Percentiles rank a stretch among this genome's conserved stretches.
Conservation (phyloP, 148 eudicot genomes). For the Cornus kousa region DNA sequence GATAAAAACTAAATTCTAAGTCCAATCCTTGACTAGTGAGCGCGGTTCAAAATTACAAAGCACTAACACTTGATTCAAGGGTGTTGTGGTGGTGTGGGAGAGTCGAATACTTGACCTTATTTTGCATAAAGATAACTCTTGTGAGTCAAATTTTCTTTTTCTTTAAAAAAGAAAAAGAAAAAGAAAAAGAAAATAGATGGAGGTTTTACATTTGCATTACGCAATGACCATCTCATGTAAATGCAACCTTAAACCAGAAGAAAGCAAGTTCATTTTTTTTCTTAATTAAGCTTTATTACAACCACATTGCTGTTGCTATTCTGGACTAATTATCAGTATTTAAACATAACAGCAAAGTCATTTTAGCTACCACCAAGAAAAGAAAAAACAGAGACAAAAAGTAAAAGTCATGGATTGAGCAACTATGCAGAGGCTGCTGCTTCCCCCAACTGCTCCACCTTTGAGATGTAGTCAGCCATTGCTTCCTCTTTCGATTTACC, state of each 20-base stretch:
- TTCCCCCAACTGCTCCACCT: not conserved
- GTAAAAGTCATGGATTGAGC: not conserved
- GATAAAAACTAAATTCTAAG: too few species aligned
- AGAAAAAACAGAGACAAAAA: not conserved
- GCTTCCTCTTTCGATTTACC: not conserved
- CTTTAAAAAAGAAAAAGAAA: too few species aligned
- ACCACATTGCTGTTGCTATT: not conserved
- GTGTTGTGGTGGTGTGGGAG: too few species aligned
- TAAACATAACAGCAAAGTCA: not conserved
- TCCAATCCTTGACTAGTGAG: too few species aligned
- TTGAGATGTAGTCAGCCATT: not conserved
- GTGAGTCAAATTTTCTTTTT: not conserved
- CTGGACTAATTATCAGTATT: too few species aligned
- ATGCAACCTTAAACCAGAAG: too few species aligned
- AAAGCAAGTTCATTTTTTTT: not conserved
- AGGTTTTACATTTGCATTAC: not conserved
- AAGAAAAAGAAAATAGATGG: not conserved
- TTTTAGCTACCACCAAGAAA: not conserved
- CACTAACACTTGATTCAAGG: too few species aligned
- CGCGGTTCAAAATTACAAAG: too few species aligned
- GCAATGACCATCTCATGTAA: not conserved
- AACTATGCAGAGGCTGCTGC: not conserved
- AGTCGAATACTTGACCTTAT: conserved; percentile 18
- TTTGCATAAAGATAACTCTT: not conserved
- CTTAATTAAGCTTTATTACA: not conserved